A percentile compares a stretch with the other conserved stretches of the same genome.
phyloP scores from a whole-genome alignment of 345 rosid species.

The Ceriops tagal region DNA sequence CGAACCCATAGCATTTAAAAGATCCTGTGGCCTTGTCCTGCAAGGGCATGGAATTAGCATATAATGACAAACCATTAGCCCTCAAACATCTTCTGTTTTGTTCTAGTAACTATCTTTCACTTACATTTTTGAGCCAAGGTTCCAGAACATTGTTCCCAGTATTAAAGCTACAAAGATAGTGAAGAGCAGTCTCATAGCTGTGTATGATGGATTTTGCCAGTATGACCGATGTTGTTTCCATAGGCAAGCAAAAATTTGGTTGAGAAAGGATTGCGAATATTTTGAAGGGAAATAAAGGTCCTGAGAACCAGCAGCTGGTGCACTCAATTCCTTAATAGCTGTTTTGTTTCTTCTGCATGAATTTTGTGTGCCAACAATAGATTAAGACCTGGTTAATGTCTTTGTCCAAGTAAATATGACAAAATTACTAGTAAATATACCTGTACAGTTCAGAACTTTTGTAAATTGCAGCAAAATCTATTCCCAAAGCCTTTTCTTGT shows the following conservation, averaged over 20 bases:
- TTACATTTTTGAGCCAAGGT: constrained; percentile 55
- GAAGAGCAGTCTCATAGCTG: constrained; percentile 61
- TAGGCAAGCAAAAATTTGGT: constrained; percentile 59
- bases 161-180: constrained; percentile 51
- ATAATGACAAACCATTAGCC: too few species aligned
- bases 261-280: constrained; percentile 51
- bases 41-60: constrained; percentile 19
- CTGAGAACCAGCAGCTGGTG: constrained; percentile 50
- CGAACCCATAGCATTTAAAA: constrained; percentile 72
- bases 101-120: too few species aligned
- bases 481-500: constrained; percentile 54
- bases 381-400: too few species aligned
- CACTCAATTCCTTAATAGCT: constrained; percentile 49
- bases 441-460: constrained; percentile 55
- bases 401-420: too few species aligned
- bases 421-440: constrained; percentile 15
- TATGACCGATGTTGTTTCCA: constrained; percentile 76
- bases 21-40: constrained; percentile 50
- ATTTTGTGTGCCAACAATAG: too few species aligned
- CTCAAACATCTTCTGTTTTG: too few species aligned
- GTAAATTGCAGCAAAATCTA: constrained; percentile 57
- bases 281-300: constrained; percentile 53
- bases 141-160: constrained; percentile 74
- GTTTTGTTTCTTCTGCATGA: constrained; percentile 44
- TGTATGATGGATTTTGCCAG: constrained; percentile 72